Conservation (phyloP, 2,329 filamentous ascomycete genomes). For the Penicillium sp. region DNA sequence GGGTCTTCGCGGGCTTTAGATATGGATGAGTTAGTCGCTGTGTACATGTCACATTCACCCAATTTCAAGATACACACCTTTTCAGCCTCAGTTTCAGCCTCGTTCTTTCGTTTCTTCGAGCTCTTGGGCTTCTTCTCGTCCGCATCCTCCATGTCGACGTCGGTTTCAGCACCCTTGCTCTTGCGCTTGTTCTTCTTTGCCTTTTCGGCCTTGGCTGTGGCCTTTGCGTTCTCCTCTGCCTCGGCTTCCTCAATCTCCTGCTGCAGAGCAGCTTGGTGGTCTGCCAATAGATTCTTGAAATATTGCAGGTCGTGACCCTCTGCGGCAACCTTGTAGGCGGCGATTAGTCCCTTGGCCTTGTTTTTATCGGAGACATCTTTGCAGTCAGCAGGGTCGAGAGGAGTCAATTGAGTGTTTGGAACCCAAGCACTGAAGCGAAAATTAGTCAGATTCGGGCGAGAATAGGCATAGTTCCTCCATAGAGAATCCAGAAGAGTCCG, state of each 20-base stretch:
- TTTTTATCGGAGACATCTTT: conserved; percentile 63
- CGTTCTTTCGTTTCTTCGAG: conserved; percentile 77
- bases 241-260: conserved; percentile 59
- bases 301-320: conserved; percentile 73
- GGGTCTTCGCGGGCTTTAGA: conserved; percentile 59
- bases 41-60: not conserved
- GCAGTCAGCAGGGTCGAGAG: conserved; percentile 72
- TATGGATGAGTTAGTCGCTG: conserved; percentile 3
- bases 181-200: conserved; percentile 49
- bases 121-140: conserved; percentile 46
- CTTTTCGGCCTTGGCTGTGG: conserved; percentile 55
- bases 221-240: conserved; percentile 26
- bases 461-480: not conserved
- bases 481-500: conserved; percentile 25
- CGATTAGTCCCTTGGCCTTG: conserved; percentile 77
- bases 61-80: conserved; percentile 51
- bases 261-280: conserved; percentile 56
- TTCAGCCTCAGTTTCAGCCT: conserved; percentile 67
- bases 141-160: conserved; percentile 55
- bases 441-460: conserved; percentile 12
- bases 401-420: conserved; percentile 75
- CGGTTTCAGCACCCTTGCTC: conserved; percentile 48
- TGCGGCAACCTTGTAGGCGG: conserved; percentile 76
- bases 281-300: conserved; percentile 75
- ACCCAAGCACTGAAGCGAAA: conserved; percentile 73